Evolutionary conservation across 2,329 filamentous ascomycete species (phyloP).

Genomic region (Talaromyces funiculosus): DNA sequence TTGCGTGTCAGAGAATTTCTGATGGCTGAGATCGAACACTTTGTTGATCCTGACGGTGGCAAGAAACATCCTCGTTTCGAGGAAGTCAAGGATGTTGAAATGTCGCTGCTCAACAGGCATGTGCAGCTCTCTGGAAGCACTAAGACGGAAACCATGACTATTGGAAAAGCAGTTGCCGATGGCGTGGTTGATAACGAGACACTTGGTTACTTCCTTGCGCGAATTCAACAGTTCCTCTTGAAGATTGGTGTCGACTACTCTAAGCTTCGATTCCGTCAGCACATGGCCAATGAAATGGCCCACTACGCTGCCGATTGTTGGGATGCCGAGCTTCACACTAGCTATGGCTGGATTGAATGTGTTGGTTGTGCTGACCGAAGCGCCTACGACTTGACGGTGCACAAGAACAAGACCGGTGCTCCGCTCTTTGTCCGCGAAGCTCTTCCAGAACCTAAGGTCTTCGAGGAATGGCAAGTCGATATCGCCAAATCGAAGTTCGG

Average conservation of each 20-base stretch:
- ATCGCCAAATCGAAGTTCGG: slow-evolving; percentile 95
- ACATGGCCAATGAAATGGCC: slow-evolving; percentile 87
- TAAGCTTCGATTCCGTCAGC: slow-evolving; percentile 94
- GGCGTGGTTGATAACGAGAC: slow-evolving; percentile 94
- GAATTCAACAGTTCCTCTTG: slow-evolving; percentile 84
- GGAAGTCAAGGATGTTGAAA: slow-evolving; percentile 76
- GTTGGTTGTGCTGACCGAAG: slow-evolving; percentile 94
- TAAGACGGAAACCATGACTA: slow-evolving; percentile 62
- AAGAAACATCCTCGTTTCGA: slow-evolving; percentile 90
- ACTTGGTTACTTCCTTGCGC: slow-evolving; percentile 91
- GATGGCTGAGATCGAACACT: slow-evolving; percentile 99
- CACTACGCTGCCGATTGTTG: slow-evolving; percentile 97
- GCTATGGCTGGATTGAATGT: slow-evolving; percentile 96
- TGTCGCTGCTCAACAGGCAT: slow-evolving; percentile 76
- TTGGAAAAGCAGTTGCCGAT: slow-evolving; percentile 78
- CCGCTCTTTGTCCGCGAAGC: slow-evolving; percentile 79
- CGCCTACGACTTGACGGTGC: slow-evolving; percentile 88
- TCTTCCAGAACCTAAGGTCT: slow-evolving; percentile 66
- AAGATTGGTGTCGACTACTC: slow-evolving; percentile 79
- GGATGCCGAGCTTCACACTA: slow-evolving; percentile 90
- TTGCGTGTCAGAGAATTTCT: slow-evolving; percentile 93
- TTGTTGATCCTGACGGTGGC: slow-evolving; percentile 86
- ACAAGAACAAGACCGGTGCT: slow-evolving; percentile 85
- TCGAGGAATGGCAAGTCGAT: slow-evolving; percentile 84
- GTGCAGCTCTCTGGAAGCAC: slow-evolving; percentile 86